Percentiles rank a stretch among this genome's conserved stretches.
These are phyloP conservation scores for Cryptococcus maquisensis DNA, from an alignment of 1,284 basidiomycete species.

Conservation along the genomic window DNA sequence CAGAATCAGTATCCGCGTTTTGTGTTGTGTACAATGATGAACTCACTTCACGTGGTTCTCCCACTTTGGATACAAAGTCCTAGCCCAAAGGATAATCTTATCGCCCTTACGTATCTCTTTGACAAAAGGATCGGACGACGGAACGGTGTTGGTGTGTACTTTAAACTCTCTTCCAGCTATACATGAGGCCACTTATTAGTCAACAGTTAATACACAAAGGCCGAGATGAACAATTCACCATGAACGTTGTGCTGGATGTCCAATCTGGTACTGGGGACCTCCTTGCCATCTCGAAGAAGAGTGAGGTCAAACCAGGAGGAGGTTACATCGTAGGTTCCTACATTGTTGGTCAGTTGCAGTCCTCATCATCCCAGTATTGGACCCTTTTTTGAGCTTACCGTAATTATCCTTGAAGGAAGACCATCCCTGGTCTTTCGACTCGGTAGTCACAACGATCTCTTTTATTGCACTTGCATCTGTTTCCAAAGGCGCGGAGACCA, in stretches of 20 bases:
- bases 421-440: slow-evolving; percentile 43
- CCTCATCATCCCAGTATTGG: too few species aligned
- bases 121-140: slow-evolving; percentile 21
- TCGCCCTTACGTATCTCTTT: slow-evolving; percentile 29
- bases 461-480: slow-evolving; percentile 20
- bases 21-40: too few species aligned
- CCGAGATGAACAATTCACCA: slow-evolving; percentile 18
- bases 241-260: slow-evolving; percentile 38
- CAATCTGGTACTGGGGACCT: slow-evolving; percentile 28
- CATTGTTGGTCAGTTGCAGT: background rate
- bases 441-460: slow-evolving; percentile 28
- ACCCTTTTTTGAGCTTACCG: slow-evolving; percentile 19
- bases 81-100: slow-evolving; percentile 36
- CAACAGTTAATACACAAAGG: background rate
- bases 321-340: slow-evolving; percentile 36
- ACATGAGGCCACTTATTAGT: background rate
- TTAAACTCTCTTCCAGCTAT: slow-evolving; percentile 42
- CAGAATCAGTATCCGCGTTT: too few species aligned
- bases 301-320: slow-evolving; percentile 43
- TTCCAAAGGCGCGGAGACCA: slow-evolving; percentile 17
- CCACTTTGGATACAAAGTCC: slow-evolving; percentile 40
- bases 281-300: slow-evolving; percentile 30
- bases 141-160: slow-evolving; percentile 24
- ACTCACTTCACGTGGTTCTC: slow-evolving; percentile 29
- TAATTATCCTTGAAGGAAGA: slow-evolving; percentile 19